These are phyloP conservation scores for Neurospora intermedia DNA, from an alignment of 495 filamentous ascomycete species.

Conservation along the genomic window DNA sequence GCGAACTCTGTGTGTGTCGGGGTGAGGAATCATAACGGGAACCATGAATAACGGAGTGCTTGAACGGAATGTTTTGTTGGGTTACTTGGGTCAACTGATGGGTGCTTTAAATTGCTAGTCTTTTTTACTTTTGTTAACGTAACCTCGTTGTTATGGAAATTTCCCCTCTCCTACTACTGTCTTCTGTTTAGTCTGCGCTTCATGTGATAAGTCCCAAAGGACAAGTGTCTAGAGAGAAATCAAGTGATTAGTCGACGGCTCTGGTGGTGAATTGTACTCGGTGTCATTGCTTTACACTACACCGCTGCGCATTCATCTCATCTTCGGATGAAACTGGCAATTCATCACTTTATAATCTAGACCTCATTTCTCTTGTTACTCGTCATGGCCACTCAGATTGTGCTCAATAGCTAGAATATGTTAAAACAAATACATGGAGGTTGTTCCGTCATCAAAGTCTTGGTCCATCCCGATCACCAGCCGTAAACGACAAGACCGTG, in stretches of 20 bases:
- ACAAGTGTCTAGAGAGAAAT: not conserved
- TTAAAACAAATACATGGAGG: not conserved
- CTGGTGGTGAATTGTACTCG: not conserved
- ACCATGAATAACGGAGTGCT: slow-evolving; percentile 8
- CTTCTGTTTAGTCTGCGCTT: not conserved
- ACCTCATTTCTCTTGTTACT: not conserved
- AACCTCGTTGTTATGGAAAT: not conserved
- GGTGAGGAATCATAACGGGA: slow-evolving; percentile 5
- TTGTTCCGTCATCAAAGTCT: not conserved
- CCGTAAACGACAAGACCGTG: not conserved
- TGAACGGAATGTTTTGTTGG: not conserved
- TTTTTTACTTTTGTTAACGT: not conserved
- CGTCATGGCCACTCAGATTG: not conserved
- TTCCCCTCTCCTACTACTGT: not conserved
- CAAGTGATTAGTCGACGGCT: not conserved
- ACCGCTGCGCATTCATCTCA: not conserved
- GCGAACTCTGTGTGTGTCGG: not conserved
- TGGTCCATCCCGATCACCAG: not conserved
- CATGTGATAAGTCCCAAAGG: not conserved
- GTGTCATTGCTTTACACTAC: not conserved
- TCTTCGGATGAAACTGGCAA: not conserved
- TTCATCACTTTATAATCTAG: not conserved
- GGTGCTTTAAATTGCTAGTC: not conserved
- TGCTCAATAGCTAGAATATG: not conserved
- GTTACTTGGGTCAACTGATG: not conserved